These are phyloP conservation scores for Aegilops bicornis DNA, from an alignment of 176 grass and related monocot species.

Conservation along the genomic window DNA sequence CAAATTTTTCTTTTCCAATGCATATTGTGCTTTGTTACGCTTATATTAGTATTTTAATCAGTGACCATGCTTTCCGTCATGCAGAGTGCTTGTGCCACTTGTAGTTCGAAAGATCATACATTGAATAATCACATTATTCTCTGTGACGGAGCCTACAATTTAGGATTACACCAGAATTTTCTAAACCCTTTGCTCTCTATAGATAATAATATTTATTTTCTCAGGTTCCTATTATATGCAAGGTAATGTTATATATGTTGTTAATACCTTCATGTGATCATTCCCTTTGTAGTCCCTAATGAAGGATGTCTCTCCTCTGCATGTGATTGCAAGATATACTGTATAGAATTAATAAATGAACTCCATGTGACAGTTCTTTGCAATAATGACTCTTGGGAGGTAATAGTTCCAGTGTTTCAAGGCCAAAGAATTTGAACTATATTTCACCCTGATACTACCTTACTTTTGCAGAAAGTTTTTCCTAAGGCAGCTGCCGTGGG, in stretches of 20 bases:
- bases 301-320: constrained; percentile 83
- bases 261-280: not conserved
- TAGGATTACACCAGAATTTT: constrained; percentile 85
- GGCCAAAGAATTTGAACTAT: not conserved
- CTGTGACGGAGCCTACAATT: constrained; percentile 67
- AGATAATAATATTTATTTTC: constrained; percentile 60
- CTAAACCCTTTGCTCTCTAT: constrained; percentile 67
- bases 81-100: constrained; percentile 80
- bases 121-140: constrained; percentile 82
- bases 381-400: constrained; percentile 72
- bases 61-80: not conserved
- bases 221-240: constrained; percentile 9
- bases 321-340: constrained; percentile 87
- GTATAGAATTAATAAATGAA: constrained; percentile 74
- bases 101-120: constrained; percentile 41
- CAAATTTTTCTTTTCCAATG: no score
- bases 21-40: no score
- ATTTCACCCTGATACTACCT: not conserved
- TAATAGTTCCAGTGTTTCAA: constrained; percentile 22
- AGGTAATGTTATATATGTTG: not conserved
- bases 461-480: constrained; percentile 70
- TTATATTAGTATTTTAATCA: no score
- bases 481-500: constrained; percentile 47
- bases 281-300: constrained; percentile 51
- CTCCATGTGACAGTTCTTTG: constrained; percentile 56